Evolutionary conservation across 2,329 filamentous ascomycete genomes (phyloP), one percentile per base, ranked within the genome.

Genomic region (Xylariaceae sp.): DNA sequence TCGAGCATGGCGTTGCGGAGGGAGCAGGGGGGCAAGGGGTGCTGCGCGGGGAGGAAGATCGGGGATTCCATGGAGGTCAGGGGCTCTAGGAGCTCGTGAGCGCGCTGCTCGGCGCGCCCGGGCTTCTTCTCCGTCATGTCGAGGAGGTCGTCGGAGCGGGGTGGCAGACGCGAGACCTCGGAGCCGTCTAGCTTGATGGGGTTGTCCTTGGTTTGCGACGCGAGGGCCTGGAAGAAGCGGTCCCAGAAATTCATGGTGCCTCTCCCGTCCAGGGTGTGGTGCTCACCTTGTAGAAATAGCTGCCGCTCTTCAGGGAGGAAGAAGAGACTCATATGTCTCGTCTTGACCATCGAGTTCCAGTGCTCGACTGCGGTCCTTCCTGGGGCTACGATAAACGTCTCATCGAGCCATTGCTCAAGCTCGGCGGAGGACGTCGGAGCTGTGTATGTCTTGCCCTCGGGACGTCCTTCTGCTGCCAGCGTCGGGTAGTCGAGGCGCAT

Each of bases 201-300:
- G 11, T 16, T 22, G 17, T 29, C 34, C 34, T 39, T 42, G 18
- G 16, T 4, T 3, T 17, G 34, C 13, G 39, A 35, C 3, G 43
- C 34, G 17, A 45, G 39, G 9, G 36, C 31, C 24, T 28, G 34
- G 43, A 45, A 45, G 43, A 37, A 45, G 4, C 36, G 43, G 31
- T 45, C 43, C 43, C 43, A 45, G 36, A 45, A 45, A 26, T 45
- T 45, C 43, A 45, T 42, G 35, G 38, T 6, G 11, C 43, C 43
- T 15, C 43, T 37, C 12, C 43, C 43, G 19, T 45, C 43, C 12
- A 45, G 32, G 18, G 39, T 45, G 39, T 42, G 39, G 30, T 45
- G 43, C 18, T 45, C 43, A 2, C 39, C 43, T 28, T 45, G 43
- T 8, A 45, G 29, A 35, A 45, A 45, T 8, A 45, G 31, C 22